Evolutionary conservation across 2,329 filamentous ascomycete genomes (phyloP), one percentile per base, ranked within the genome.

Genomic region (Emergomyces orientalis): DNA sequence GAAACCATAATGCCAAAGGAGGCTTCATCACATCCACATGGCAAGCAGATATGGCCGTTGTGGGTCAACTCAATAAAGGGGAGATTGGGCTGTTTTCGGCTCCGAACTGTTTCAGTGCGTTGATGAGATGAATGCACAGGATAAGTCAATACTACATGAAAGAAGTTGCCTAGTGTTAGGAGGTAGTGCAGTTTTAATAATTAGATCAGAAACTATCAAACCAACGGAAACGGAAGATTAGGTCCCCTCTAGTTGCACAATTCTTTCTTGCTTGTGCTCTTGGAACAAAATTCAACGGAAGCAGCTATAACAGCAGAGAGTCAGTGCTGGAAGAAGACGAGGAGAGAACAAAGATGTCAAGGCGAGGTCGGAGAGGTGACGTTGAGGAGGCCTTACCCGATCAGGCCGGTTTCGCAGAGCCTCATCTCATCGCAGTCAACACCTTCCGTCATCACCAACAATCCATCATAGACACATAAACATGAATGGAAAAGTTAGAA

Each of bases 361-460:
- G n/a, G 52, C 11, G 61, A 49, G 19, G 47, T 32, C 7, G 37
- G 56, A 55, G 37, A 30, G n/a, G 34, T 56, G 57, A 60, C 49
- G 62, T 55, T 11, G 13, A 57, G 34, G 54, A 41, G 34, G 34
- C 34, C 54, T 41, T 41, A 41, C 54, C 34, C n/a, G 34, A 57
- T 57, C n/a, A 3, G 34, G 54, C 54, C n/a, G 11, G 22, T 27
- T 57, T 25, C 32, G 54, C 34, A 57, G 54, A 57, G 54, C 54
- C 54, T 39, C 54, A 34, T 57, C 54, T 39, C 54, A 34, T 57
- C 34, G 13, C 7, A 14, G 30, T 41, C 54, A 56, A 56, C 19
- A 47, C 43, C 22, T 47, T 37, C 19, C 54, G n/a, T 37, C 19
- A 1, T 22, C 34, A 13, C 13, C 54, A 59, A 34, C 47, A 11